Base-by-base conservation (phyloP, 129 eudicot species). In the Artemisia argyi region DNA sequence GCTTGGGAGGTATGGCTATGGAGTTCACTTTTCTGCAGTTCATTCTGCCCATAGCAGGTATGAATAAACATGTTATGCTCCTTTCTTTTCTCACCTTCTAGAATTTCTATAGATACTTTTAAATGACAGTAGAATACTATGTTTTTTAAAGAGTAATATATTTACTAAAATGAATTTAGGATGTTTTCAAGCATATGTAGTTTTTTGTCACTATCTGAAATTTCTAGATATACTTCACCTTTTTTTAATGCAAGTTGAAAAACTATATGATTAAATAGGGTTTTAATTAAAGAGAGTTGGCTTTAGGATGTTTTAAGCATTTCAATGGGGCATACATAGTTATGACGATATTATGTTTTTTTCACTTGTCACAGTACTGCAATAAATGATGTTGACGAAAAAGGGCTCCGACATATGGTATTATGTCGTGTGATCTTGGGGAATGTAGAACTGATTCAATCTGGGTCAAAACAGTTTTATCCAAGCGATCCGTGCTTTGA, bases 381-480 rank as follows among this genome's bases (percentile, higher is more conserved):
- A 12, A 65, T 42, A 18, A 81, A 79, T 81, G 96, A 90, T 88
- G 86, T 84, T 91, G 99, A 95, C 87, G 97, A 91, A 90, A 88
- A 95, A 75, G 99, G 91, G 16, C 56, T 80, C 56, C 83, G 80
- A n/a, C 86, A 95, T 77, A 69, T 85, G 91, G 79, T 86, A 7
- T 80, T 95, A 48, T 95, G 97, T 51, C 99, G 92, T 20, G 97
- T 95, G 49, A 90, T 95, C 46, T 70, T 91, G 99, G 99, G 99
- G 61, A 91, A 88, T 51, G 83, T 82, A 70, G 99, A 95, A 85
- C 78, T 85, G 68, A 72, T 95, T 70, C 80, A 59, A 16, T 71
- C 76, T 52, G 97, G 96, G 49, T 88, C 96, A 5, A 81, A 83
- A 50, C 99, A 91, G 80, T 81, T 77, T 63, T 80, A 88, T 85